Evolutionary conservation across 768 basidiomycete genomes (phyloP).

Genomic region (Lactarius akahatsu): DNA sequence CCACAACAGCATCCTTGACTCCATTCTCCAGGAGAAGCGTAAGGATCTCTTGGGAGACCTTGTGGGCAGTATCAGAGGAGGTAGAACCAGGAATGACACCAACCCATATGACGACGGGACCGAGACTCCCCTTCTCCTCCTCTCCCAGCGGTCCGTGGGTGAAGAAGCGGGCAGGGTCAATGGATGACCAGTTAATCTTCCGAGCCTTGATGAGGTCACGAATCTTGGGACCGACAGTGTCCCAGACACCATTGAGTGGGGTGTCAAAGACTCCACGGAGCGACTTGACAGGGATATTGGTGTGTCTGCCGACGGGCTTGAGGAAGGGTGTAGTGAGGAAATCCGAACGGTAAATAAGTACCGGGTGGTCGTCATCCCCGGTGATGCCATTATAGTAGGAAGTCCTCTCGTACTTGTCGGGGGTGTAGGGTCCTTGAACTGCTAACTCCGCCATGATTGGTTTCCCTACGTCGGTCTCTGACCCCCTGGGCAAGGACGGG

Average conservation of each 20-base stretch:
- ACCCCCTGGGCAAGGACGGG: too few relatives aligned
- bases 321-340: constrained; percentile 6
- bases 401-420: background rate
- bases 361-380: constrained; percentile 6
- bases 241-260: constrained; percentile 18
- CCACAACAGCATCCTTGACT: constrained; percentile 18
- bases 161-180: constrained; percentile 19
- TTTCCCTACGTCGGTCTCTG: too few relatives aligned
- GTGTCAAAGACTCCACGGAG: constrained; percentile 16
- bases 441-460: too few relatives aligned
- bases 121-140: constrained; percentile 11
- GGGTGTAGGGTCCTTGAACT: background rate
- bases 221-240: constrained; percentile 20
- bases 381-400: background rate
- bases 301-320: constrained; percentile 14
- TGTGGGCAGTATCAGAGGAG: constrained; percentile 19
- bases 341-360: constrained; percentile 14
- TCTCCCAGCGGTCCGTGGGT: constrained; percentile 5
- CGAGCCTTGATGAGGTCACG: constrained; percentile 9
- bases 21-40: background rate
- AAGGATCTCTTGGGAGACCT: constrained; percentile 18
- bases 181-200: constrained; percentile 9
- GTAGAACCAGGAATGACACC: constrained; percentile 11
- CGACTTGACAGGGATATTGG: constrained; percentile 10
- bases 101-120: constrained; percentile 24